phyloP scores from a whole-genome alignment of 495 filamentous ascomycete genomes.

The Aspergillus homomorphus region DNA sequence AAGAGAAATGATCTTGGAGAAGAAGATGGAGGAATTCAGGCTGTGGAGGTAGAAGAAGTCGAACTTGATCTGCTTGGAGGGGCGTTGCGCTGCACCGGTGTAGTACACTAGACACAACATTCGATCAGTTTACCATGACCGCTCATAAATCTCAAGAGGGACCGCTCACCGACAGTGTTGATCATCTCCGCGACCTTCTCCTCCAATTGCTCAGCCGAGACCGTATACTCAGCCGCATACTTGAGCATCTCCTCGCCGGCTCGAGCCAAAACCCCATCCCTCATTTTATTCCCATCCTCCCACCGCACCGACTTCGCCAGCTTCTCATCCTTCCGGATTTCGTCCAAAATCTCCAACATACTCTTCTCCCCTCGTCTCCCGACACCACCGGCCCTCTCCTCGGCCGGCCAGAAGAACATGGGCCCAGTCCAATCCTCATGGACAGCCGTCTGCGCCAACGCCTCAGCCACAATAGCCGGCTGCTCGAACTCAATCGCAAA shows the following conservation, averaged over 20 bases:
- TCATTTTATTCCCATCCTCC: constrained; percentile 59
- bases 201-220: constrained; percentile 58
- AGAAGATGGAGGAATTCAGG: constrained; percentile 62
- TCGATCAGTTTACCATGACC: constrained; percentile 3
- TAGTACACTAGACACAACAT: constrained; percentile 47
- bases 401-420: constrained; percentile 50
- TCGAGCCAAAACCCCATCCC: constrained; percentile 62
- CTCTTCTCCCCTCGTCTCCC: constrained; percentile 39
- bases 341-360: constrained; percentile 57
- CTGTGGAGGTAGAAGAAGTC: constrained; percentile 83
- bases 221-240: constrained; percentile 56
- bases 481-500: constrained; percentile 79
- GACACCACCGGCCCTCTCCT: constrained; percentile 44
- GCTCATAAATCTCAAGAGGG: not conserved
- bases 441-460: constrained; percentile 68
- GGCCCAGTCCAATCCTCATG: constrained; percentile 50
- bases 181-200: constrained; percentile 74
- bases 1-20: constrained; percentile 47
- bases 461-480: constrained; percentile 79
- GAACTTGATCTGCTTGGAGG: constrained; percentile 61
- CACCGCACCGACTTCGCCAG: constrained; percentile 47
- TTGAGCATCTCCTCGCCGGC: constrained; percentile 62
- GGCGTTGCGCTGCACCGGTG: constrained; percentile 58
- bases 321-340: constrained; percentile 53
- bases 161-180: constrained; percentile 51